Evolutionary conservation across 306 rosid species (phyloP), one percentile per base, ranked within the genome.

Genomic region (Rosa chinensis): DNA sequence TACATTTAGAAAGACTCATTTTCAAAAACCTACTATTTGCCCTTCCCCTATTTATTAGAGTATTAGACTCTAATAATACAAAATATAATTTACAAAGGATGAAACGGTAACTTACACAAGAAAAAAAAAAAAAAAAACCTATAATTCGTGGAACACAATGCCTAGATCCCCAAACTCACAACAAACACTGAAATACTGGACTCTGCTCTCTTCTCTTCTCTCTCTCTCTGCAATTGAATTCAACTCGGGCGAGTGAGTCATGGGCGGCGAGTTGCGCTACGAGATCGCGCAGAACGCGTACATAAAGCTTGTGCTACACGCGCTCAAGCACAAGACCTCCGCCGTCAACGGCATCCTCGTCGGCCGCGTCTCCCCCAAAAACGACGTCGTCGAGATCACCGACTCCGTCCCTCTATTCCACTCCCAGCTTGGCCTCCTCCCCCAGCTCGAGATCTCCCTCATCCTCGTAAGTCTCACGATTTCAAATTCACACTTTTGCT

Each of bases 391-490:
- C 9, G 90, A 90, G 83, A 89, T 95, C 83, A 39, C 87, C 73
- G 99, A 95, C 74, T 88, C 99, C 16, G 96, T 95, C 77, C 99
- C 99, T 84, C 96, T 95, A 17, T 93, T 95, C 82, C 99, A 95
- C 83, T 89, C 99, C 70, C 90, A 87, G 84, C 72, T 93, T 81
- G 88, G 97, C 42, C 99, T 95, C 62, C 99, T 95, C 70, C 99
- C 99, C 9, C 98, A 90, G 83, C 88, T 95, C 53, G 99, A 95
- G 90, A 95, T 93, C 84, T 90, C 99, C n/a, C 99, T 95, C 64
- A 84, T 95, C 42, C 90, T 95, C 85, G 99, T 95, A 71, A 62
- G 28, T 66, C 4, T 69, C 45, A 74, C 40, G 74, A 35, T 14
- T 64, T 37, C 37, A 32, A 32, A 32, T 49, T 49, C 71, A 55